Percentiles rank a stretch among this genome's conserved stretches.
These are phyloP conservation scores for Plenodomus biglobosus DNA, from an alignment of 2,329 filamentous ascomycete genomes.

Conservation along the genomic window DNA sequence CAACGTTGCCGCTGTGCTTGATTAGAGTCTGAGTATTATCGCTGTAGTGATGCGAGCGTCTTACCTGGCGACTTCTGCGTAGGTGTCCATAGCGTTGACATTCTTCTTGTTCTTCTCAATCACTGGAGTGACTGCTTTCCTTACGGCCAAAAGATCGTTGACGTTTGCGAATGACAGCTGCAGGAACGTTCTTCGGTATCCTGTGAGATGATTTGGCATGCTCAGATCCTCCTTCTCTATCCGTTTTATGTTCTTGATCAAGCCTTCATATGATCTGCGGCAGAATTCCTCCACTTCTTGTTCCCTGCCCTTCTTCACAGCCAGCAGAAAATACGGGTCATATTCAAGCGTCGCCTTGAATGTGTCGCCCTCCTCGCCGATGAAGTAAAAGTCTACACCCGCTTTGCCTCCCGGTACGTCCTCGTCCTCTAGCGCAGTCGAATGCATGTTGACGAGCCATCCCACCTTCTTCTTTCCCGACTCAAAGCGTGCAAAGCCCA, in stretches of 20 bases:
- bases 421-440: constrained; percentile 82
- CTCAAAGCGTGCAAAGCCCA: constrained; percentile 93
- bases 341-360: constrained; percentile 98
- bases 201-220: constrained; percentile 94
- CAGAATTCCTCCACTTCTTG: constrained; percentile 96
- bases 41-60: constrained; percentile 35
- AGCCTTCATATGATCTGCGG: constrained; percentile 73
- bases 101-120: constrained; percentile 97
- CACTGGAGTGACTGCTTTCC: constrained; percentile 81
- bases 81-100: constrained; percentile 95
- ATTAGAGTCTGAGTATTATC: constrained; percentile 16
- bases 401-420: constrained; percentile 81
- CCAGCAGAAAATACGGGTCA: constrained; percentile 93
- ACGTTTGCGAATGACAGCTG: constrained; percentile 88
- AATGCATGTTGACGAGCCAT: constrained; percentile 95
- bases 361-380: constrained; percentile 70
- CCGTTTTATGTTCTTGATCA: constrained; percentile 74
- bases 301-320: constrained; percentile 84
- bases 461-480: constrained; percentile 81
- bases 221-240: constrained; percentile 90
- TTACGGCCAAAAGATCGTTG: constrained; percentile 77
- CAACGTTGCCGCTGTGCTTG: constrained; percentile 65
- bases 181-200: constrained; percentile 84
- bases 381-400: constrained; percentile 95
- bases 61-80: constrained; percentile 90